These are phyloP conservation scores for Xylaria bambusicola DNA, from an alignment of 495 filamentous ascomycete genomes.

Conservation along the genomic window DNA sequence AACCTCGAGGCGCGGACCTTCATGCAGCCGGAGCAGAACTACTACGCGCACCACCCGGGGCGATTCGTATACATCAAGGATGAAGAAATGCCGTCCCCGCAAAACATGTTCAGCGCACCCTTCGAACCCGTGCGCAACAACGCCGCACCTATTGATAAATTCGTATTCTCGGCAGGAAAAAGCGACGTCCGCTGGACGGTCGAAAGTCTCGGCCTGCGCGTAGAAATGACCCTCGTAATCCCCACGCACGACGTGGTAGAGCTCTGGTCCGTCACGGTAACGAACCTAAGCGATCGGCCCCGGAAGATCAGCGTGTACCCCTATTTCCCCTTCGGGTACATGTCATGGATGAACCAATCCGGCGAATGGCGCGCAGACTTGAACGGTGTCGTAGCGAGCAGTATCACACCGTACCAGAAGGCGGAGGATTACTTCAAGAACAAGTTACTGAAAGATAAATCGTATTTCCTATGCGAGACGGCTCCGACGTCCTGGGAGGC, in stretches of 20 bases:
- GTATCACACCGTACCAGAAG: conserved; percentile 59
- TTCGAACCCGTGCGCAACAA: conserved; percentile 54
- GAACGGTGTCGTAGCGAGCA: conserved; percentile 49
- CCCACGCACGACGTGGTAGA: conserved; percentile 57
- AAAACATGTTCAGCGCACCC: conserved; percentile 54
- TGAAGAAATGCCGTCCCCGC: conserved; percentile 43
- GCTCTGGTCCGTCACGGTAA: conserved; percentile 56
- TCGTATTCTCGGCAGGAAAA: conserved; percentile 58
- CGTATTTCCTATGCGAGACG: conserved; percentile 58
- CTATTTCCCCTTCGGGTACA: conserved; percentile 60
- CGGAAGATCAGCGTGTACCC: conserved; percentile 55
- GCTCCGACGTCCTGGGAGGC: conserved; percentile 53
- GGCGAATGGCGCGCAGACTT: conserved; percentile 52
- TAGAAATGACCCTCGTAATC: conserved; percentile 54
- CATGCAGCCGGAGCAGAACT: conserved; percentile 62
- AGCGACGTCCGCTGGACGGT: conserved; percentile 55
- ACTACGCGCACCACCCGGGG: conserved; percentile 60
- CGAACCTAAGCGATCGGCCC: conserved; percentile 47
- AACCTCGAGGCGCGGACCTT: conserved; percentile 60
- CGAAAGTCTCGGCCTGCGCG: conserved; percentile 51
- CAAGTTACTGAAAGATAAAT: conserved; percentile 58
- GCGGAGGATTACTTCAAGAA: conserved; percentile 58
- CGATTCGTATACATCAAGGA: conserved; percentile 63
- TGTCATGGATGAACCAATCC: conserved; percentile 64
- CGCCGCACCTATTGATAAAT: conserved; percentile 45